Conservation (phyloP, 805 yeast species). For the Cyberlindnera xishuangbannaensis region DNA sequence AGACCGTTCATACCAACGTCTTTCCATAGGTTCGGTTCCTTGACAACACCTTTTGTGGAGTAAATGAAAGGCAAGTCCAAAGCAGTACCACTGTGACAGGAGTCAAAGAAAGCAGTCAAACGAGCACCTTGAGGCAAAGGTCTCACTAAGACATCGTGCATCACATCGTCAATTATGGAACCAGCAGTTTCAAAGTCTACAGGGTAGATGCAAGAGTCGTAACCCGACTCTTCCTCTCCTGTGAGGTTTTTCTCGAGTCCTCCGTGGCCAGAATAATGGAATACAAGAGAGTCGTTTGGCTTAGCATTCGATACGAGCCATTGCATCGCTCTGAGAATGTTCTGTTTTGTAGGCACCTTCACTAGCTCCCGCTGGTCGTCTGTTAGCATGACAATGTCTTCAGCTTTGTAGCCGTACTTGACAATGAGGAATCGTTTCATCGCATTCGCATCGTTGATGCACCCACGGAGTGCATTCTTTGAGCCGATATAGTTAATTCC, state of each 20-base stretch:
- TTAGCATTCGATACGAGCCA: slow-evolving; percentile 66
- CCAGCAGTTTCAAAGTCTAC: slow-evolving; percentile 58
- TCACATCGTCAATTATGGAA: slow-evolving; percentile 56
- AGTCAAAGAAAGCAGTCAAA: slow-evolving; percentile 65
- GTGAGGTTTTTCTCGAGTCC: slow-evolving; percentile 54
- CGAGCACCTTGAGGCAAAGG: slow-evolving; percentile 62
- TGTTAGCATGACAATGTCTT: slow-evolving; percentile 42
- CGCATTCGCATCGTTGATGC: slow-evolving; percentile 61
- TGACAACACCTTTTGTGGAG: slow-evolving; percentile 66
- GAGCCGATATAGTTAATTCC: slow-evolving; percentile 67
- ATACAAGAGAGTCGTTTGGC: slow-evolving; percentile 55
- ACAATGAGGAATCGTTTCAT: slow-evolving; percentile 33
- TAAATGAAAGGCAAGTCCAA: slow-evolving; percentile 65
- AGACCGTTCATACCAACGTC: slow-evolving; percentile 61
- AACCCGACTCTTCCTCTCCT: slow-evolving; percentile 62
- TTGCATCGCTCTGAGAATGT: slow-evolving; percentile 63
- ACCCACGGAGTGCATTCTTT: slow-evolving; percentile 51
- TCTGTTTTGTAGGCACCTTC: slow-evolving; percentile 52
- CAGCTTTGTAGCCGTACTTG: slow-evolving; percentile 19
- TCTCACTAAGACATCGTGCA: slow-evolving; percentile 57
- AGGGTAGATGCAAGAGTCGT: slow-evolving; percentile 58
- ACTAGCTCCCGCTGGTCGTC: slow-evolving; percentile 37
- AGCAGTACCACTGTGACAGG: slow-evolving; percentile 73
- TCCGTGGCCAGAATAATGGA: slow-evolving; percentile 77
- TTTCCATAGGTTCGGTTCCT: slow-evolving; percentile 63